Conservation (phyloP, 306 rosid genomes). For the Begonia masoniana region DNA sequence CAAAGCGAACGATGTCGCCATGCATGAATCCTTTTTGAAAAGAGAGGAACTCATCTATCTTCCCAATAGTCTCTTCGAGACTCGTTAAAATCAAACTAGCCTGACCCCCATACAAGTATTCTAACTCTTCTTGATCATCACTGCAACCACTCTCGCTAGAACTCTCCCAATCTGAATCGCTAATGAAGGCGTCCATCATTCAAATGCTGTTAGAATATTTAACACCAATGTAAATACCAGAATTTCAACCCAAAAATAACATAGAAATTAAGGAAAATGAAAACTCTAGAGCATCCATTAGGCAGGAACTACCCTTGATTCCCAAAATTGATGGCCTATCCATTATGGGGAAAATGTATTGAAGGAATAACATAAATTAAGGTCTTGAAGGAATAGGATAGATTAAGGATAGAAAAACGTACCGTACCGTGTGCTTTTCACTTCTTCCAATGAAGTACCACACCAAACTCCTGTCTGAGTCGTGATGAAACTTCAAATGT, state of each 20-base stretch:
- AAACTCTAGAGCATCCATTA: neutral
- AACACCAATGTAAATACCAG: conserved; percentile 1
- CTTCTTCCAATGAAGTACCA: conserved; percentile 24
- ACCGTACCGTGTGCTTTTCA: conserved; percentile 10
- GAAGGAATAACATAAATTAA: conserved; percentile 9
- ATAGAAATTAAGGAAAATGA: conserved; percentile 8
- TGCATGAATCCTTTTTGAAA: conserved; percentile 66
- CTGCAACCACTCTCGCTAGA: conserved; percentile 63
- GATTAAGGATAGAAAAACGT: conserved; percentile 8
- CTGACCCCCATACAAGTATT: conserved; percentile 53
- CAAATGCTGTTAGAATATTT: conserved; percentile 29
- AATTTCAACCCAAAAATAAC: conserved; percentile 5
- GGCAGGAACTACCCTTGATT: neutral
- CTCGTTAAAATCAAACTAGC: conserved; percentile 80
- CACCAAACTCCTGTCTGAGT: conserved; percentile 13
- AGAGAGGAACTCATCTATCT: conserved; percentile 81
- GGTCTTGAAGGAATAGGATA: conserved; percentile 3
- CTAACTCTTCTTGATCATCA: conserved; percentile 70
- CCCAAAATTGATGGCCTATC: neutral
- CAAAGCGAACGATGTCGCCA: conserved; percentile 67
- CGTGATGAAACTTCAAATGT: conserved; percentile 1
- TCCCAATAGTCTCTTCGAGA: conserved; percentile 82
- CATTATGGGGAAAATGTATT: neutral
- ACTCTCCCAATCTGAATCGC: conserved; percentile 80
- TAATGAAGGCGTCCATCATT: conserved; percentile 43